phyloP scores from a whole-genome alignment of 129 eudicot genomes.

The Helichrysum umbraculigerum region DNA sequence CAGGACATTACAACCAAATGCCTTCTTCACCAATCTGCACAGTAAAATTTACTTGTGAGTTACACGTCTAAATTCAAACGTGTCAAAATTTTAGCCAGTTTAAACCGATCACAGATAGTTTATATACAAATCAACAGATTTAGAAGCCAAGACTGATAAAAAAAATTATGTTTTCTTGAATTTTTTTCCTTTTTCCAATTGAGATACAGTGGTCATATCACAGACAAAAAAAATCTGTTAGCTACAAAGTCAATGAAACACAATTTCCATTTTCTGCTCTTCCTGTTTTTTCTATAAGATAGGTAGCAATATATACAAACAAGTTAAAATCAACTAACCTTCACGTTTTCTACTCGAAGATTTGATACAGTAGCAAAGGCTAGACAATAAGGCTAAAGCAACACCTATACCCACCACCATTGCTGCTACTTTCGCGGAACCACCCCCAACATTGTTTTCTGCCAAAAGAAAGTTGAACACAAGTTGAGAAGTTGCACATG shows the following conservation, averaged over 20 bases:
- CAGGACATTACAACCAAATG: background rate
- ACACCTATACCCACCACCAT: constrained; percentile 53
- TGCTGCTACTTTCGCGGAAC: constrained; percentile 45
- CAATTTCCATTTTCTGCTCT: background rate
- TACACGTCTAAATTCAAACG: background rate
- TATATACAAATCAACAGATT: background rate
- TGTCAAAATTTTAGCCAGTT: background rate
- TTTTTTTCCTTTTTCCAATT: too few species aligned
- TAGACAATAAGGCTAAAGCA: constrained; percentile 28
- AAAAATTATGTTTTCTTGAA: background rate
- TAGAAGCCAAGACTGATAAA: background rate
- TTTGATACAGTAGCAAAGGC: constrained; percentile 30
- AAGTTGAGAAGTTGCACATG: background rate
- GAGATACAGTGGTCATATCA: too few species aligned
- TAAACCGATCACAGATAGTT: background rate
- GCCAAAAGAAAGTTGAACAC: background rate
- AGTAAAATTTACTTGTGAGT: background rate
- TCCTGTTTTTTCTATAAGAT: background rate
- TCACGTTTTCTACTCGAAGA: constrained; percentile 45
- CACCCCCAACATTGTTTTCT: constrained; percentile 28
- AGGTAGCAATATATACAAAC: background rate
- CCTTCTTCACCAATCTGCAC: constrained; percentile 16
- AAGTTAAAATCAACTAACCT: constrained; percentile 30
- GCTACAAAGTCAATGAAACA: background rate
- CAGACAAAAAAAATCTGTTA: too few species aligned